Conservation (phyloP, 2,329 filamentous ascomycete genomes). For the Teratosphaeria epicoccoides region DNA sequence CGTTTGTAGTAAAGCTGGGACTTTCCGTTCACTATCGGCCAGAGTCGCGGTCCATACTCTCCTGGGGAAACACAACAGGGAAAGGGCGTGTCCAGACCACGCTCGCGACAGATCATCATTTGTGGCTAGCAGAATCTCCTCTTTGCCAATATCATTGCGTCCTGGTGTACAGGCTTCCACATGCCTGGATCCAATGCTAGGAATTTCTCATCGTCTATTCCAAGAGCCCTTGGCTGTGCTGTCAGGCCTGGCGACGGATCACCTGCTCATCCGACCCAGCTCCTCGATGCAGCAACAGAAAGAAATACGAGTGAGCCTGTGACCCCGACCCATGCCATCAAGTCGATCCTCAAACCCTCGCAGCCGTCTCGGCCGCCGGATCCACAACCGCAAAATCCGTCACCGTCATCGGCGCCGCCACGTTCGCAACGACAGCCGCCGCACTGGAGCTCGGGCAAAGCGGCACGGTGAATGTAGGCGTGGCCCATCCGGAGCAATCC, state of each 20-base stretch:
- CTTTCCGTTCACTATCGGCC: no score
- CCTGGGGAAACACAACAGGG: not conserved
- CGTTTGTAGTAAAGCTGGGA: no score
- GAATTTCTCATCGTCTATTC: no score
- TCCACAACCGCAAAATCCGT: not conserved
- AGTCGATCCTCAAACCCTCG: not conserved
- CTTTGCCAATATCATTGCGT: no score
- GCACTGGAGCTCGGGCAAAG: conserved; percentile 5
- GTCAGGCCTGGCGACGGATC: no score
- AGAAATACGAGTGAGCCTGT: no score
- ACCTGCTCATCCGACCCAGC: no score
- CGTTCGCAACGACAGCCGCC: not conserved
- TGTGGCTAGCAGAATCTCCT: not conserved
- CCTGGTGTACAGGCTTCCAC: no score
- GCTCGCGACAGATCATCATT: not conserved
- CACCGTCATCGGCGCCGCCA: not conserved
- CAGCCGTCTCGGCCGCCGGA: not conserved
- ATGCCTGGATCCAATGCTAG: no score
- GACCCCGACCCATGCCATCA: not conserved
- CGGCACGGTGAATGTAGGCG: conserved; percentile 13
- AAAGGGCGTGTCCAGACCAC: not conserved
- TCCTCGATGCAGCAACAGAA: no score
- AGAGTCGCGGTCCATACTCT: not conserved
- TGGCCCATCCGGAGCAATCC: conserved; percentile 11
- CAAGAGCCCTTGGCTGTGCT: no score